phyloP scores from a whole-genome alignment of 805 yeast species.

The Metschnikowia proteae region DNA sequence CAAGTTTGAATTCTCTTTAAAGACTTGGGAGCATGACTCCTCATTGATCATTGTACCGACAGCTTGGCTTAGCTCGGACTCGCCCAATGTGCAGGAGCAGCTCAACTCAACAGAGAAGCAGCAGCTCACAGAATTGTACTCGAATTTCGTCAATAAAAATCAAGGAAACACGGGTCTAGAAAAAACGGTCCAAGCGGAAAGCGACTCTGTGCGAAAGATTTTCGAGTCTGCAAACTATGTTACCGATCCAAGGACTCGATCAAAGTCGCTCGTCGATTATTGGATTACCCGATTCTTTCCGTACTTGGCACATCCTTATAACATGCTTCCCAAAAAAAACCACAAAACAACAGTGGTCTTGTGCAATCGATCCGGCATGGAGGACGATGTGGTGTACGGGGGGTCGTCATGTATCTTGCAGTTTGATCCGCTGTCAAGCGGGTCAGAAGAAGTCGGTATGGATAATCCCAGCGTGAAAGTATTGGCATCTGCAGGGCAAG shows the following conservation, averaged over 20 bases:
- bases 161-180: neutral
- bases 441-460: slow-evolving; percentile 30
- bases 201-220: neutral
- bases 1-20: slow-evolving; percentile 64
- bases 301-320: slow-evolving; percentile 39
- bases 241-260: slow-evolving; percentile 11
- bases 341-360: slow-evolving; percentile 41
- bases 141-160: neutral
- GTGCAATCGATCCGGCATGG: slow-evolving; percentile 79
- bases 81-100: slow-evolving; percentile 36
- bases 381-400: slow-evolving; percentile 61
- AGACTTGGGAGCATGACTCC: slow-evolving; percentile 45
- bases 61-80: slow-evolving; percentile 71
- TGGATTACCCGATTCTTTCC: slow-evolving; percentile 76
- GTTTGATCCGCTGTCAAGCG: slow-evolving; percentile 40
- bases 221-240: neutral
- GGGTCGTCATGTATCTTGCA: slow-evolving; percentile 60
- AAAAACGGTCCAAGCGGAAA: neutral
- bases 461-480: slow-evolving; percentile 45
- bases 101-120: neutral
- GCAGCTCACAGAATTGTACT: neutral
- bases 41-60: slow-evolving; percentile 71
- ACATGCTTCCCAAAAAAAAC: slow-evolving; percentile 22
- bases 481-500: slow-evolving; percentile 57
- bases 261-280: slow-evolving; percentile 45